These are phyloP conservation scores for Aspergillus asperescens DNA, from an alignment of 495 filamentous ascomycete genomes.

Conservation along the genomic window DNA sequence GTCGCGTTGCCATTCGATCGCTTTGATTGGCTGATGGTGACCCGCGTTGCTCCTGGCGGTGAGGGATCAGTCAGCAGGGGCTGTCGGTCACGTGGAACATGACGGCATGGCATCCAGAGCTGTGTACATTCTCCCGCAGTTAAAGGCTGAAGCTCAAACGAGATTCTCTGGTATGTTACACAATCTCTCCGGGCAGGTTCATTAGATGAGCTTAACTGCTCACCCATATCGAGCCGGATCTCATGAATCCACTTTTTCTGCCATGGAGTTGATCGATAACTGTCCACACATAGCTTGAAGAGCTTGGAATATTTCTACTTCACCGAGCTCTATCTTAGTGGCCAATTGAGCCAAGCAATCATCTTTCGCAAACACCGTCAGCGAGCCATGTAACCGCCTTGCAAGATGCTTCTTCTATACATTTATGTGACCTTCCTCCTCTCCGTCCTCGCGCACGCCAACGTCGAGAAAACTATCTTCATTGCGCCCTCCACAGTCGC, in stretches of 20 bases:
- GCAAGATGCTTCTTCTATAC: conserved; percentile 16
- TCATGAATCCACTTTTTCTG: neutral
- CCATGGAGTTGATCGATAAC: neutral
- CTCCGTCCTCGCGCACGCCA: conserved; percentile 45
- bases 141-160: neutral
- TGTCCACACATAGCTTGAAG: too few relatives aligned
- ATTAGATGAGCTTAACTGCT: neutral
- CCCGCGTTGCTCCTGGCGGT: conserved; percentile 17
- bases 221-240: neutral
- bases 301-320: too few relatives aligned
- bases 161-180: neutral
- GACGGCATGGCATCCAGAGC: conserved; percentile 14
- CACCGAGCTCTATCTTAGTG: too few relatives aligned
- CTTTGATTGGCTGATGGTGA: conserved; percentile 29
- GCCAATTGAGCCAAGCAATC: neutral
- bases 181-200: neutral
- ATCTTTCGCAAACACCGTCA: neutral
- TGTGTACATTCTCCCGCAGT: conserved; percentile 1
- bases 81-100: conserved; percentile 21
- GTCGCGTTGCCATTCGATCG: conserved; percentile 28
- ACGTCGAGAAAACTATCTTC: conserved; percentile 92
- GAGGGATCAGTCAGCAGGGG: conserved; percentile 22
- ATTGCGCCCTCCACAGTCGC: conserved; percentile 54
- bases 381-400: neutral
- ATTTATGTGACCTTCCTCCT: conserved; percentile 28